phyloP scores from a whole-genome alignment of 306 rosid genomes.

The Prunus campanulata region DNA sequence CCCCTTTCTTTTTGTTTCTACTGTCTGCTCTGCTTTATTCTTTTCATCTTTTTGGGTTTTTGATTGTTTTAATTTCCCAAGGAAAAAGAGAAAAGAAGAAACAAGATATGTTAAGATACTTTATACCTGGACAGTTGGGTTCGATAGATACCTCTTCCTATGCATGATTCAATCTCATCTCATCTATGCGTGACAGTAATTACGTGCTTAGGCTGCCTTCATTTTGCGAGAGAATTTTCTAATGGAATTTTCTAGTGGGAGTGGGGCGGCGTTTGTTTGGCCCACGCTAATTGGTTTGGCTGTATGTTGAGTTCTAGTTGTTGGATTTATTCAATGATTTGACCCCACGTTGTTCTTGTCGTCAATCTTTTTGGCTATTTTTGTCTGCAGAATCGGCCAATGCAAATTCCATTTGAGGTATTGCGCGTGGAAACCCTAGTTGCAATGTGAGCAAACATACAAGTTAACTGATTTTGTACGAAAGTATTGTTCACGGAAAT shows the following conservation, averaged over 20 bases:
- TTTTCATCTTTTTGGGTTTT: neutral
- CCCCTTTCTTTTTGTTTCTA: slow-evolving; percentile 26
- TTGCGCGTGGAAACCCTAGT: neutral
- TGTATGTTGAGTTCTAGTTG: neutral
- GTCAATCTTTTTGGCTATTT: neutral
- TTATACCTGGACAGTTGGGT: neutral
- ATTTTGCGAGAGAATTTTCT: neutral
- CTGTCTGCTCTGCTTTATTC: slow-evolving; percentile 18
- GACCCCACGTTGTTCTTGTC: neutral
- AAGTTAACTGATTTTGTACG: neutral
- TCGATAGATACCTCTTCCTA: slow-evolving; percentile 1
- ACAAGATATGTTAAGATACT: neutral
- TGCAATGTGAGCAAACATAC: neutral
- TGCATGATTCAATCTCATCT: neutral
- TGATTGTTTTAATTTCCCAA: slow-evolving; percentile 11
- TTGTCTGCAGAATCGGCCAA: neutral
- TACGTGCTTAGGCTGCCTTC: neutral
- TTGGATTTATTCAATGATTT: neutral
- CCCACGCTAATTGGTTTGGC: neutral
- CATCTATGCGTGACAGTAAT: neutral
- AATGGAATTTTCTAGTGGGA: neutral
- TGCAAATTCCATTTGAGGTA: neutral
- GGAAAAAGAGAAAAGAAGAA: neutral
- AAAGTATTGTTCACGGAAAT: neutral
- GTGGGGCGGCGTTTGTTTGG: neutral